phyloP scores from a whole-genome alignment of 768 basidiomycete genomes.

The Mycena albidolilacea region DNA sequence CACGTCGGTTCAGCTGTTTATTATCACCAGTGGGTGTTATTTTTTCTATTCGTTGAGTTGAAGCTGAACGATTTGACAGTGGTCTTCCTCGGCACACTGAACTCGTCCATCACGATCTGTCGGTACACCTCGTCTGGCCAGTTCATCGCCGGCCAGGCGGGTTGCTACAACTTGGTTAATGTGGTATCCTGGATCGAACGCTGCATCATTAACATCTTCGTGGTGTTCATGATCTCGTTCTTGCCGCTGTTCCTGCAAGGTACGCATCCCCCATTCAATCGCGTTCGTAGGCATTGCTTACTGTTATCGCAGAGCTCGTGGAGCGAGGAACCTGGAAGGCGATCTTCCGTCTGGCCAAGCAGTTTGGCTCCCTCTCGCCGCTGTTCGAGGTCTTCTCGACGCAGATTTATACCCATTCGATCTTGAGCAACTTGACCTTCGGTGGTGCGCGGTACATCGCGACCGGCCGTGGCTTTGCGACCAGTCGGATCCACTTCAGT shows the following conservation, averaged over 20 bases:
- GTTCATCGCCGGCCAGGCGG: conserved; percentile 82
- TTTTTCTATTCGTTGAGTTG: not conserved
- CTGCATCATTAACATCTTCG: conserved; percentile 97
- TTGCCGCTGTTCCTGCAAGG: conserved; percentile 96
- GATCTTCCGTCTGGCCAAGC: conserved; percentile 91
- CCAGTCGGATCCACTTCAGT: conserved; percentile 93
- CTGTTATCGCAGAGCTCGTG: conserved; percentile 78
- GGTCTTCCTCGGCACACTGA: conserved; percentile 95
- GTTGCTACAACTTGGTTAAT: conserved; percentile 95
- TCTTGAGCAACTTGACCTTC: conserved; percentile 96
- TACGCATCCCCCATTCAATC: conserved; percentile 49
- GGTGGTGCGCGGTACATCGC: conserved; percentile 99
- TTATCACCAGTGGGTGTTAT: conserved; percentile 82
- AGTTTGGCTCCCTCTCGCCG: conserved; percentile 94
- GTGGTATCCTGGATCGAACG: conserved; percentile 96
- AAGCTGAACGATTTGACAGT: conserved; percentile 63
- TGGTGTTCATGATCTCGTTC: conserved; percentile 98
- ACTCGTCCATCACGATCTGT: conserved; percentile 86
- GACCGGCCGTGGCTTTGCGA: conserved; percentile 98
- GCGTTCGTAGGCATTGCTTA: conserved; percentile 33
- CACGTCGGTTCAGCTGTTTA: conserved; percentile 94
- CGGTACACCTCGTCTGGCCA: conserved; percentile 81
- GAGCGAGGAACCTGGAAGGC: conserved; percentile 96
- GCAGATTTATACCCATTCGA: conserved; percentile 98
- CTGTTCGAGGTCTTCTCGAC: conserved; percentile 99